Base-by-base conservation (phyloP, 192 early-diverging fungal genomes). In the Chytriomyces hyalinus region DNA sequence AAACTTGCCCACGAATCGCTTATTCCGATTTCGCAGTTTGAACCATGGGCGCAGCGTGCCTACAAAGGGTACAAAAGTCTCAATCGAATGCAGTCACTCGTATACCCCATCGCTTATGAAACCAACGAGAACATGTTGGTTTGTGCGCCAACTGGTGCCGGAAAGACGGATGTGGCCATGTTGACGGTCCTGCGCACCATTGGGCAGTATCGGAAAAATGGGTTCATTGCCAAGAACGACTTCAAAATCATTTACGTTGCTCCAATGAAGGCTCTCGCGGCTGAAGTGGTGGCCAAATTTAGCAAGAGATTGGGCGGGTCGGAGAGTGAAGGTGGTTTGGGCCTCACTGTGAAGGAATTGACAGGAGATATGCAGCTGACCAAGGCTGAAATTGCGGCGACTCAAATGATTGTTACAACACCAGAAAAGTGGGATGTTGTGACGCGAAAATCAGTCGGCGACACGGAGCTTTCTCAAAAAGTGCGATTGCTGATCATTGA, bases 371-470 rank as follows among this genome's bases (percentile, higher is more conserved):
- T 98, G 94, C 97, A 98, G 81, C 84, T 99, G 73, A 98, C 98
- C 8, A 97, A 96, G 77, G 85, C 93, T 3, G 97, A 99, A 83
- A 93, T 99, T 36, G 86, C 85, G 36, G 90, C 89, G 22, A 99
- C 97, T 3, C 96, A 99, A 82, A 96, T 99, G 76, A 95, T 99
- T 82, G 97, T 99, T 36, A 98, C 97, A 6, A 99, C 98, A 0
- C 98, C 98, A 0, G 98, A 99, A 81, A 99, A 98, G 68, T 99
- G 98, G 98, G 98, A 99, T 85, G 98, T 98, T 10, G 95, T 99
- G 9, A 99, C 98, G 22, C 90, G 98, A 72, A 99, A 99, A 81
- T 88, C 91, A 49, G 93, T 91, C 17, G 97, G 98, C 24, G 98
- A 99, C 86, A 93, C 91, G 11, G 96, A 98, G 74, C 87, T 99